Evolutionary conservation across 2,329 filamentous ascomycete genomes (phyloP).

Genomic region (Colletotrichum paranaense): DNA sequence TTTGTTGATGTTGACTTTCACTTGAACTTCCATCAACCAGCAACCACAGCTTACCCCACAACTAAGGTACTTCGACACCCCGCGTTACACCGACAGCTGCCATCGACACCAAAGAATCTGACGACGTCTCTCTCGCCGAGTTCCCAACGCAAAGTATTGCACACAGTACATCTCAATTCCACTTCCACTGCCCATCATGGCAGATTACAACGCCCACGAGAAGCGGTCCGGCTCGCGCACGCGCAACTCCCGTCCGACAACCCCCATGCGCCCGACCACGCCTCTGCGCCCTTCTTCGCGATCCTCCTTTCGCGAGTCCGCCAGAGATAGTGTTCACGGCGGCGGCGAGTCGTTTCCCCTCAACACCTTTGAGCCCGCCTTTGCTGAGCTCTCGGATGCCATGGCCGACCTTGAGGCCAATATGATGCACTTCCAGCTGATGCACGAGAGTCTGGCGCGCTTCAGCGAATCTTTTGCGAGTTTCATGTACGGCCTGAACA

Average conservation of each 20-base stretch:
- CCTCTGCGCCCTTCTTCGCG: constrained; percentile 91
- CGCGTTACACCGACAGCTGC: background rate
- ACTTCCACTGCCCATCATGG: constrained; percentile 13
- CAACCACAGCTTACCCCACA: background rate
- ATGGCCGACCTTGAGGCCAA: constrained; percentile 97
- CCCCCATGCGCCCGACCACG: constrained; percentile 91
- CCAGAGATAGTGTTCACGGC: constrained; percentile 62
- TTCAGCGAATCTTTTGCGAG: constrained; percentile 97
- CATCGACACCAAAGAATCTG: no score
- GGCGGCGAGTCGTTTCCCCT: constrained; percentile 73
- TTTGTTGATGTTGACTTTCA: constrained; percentile 9
- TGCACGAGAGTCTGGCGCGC: constrained; percentile 92
- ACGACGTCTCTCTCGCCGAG: background rate
- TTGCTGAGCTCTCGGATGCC: constrained; percentile 91
- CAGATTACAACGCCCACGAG: constrained; percentile 40
- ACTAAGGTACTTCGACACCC: background rate
- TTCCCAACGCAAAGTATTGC: background rate
- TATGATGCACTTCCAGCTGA: constrained; percentile 95
- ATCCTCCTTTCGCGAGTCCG: constrained; percentile 85
- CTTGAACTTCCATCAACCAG: background rate
- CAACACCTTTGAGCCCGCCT: constrained; percentile 86
- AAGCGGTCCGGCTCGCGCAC: constrained; percentile 70
- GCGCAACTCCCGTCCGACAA: constrained; percentile 83
- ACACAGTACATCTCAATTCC: background rate
- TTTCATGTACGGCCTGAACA: constrained; percentile 95